Conservation (phyloP, 1,139 yeast genomes). For the Entelexis paramagnoliae region DNA sequence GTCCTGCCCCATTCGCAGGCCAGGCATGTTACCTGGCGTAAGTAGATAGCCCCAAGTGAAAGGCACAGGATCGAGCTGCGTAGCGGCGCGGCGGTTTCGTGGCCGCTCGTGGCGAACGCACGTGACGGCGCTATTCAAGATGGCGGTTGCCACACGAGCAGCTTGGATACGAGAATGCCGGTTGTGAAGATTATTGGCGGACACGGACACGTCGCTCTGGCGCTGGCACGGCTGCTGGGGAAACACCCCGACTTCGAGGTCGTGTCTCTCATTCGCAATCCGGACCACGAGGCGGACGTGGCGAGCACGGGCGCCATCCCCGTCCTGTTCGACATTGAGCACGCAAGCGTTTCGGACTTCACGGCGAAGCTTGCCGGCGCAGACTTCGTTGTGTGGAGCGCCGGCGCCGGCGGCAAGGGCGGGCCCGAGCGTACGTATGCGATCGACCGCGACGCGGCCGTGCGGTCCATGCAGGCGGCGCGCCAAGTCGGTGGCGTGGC, state of each 20-base stretch:
- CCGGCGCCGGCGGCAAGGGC: conserved; percentile 53
- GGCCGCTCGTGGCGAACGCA: no score
- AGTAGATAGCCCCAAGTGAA: no score
- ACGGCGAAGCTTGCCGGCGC: conserved; percentile 38
- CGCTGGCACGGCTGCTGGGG: conserved; percentile 32
- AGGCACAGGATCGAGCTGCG: no score
- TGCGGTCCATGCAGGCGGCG: conserved; percentile 49
- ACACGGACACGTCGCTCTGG: conserved; percentile 50
- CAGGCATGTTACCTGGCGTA: no score
- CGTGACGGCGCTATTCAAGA: background rate
- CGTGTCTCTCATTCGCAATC: conserved; percentile 44
- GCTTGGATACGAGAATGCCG: conserved; percentile 7
- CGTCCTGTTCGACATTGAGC: conserved; percentile 34
- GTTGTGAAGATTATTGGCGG: conserved; percentile 47
- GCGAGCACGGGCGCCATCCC: conserved; percentile 34
- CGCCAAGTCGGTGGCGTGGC: conserved; percentile 36
- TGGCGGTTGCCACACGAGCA: background rate
- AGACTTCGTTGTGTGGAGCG: conserved; percentile 52
- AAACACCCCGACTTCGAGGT: conserved; percentile 32
- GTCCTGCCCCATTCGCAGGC: no score
- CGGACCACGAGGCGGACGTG: conserved; percentile 38
- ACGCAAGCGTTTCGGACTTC: conserved; percentile 36
- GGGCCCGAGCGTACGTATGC: conserved; percentile 39
- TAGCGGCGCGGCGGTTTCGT: no score
- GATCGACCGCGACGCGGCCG: conserved; percentile 55